Evolutionary conservation across 257 asterid genomes (phyloP), one percentile per base, ranked within the genome.

Genomic region (Nicotiana attenuata): DNA sequence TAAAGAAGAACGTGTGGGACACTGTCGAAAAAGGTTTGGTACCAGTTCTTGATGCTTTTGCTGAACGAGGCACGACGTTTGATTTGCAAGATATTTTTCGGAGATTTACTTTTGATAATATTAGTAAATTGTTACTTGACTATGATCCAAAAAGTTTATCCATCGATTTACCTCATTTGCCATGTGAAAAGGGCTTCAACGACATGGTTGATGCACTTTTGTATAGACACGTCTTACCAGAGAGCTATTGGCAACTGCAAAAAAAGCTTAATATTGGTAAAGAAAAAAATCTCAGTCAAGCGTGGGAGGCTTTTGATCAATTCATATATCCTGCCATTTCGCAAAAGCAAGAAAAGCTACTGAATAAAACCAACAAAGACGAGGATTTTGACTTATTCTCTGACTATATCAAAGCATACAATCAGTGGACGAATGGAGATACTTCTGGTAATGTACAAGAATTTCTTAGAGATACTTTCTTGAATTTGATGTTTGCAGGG

Each of bases 401-500:
- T 2, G 64, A 31, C 5, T 65, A 57, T 28, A 5, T 78, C 7
- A 59, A 78, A 3, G 22, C 56, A 16, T 28, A 5, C 41, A 13
- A 15, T 29, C 45, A 47, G 16, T 31, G 50, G 16, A 64, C 8
- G 2, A 20, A 24, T 1, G 63, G 1, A 26, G 13, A 29, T 63
- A 24, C 26, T 14, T 6, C 47, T 3, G 50, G 50, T 55, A 28
- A 20, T 7, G 10, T 15, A n/a, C 65, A 15, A 38, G 28, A 16
- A 8, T 78, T 78, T n/a, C 31, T 78, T 1, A 59, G 56, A 20
- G 82, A 80, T 13, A 80, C 76, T 22, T 80, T 22, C 76, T 41
- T 80, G 47, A 80, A 22, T 61, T 61, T 80, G 17, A 63, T 80
- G 28, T 45, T 80, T 24, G 82, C 82, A 15, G 82, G 82, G 1